Conservation (phyloP, 208 protist species). For the Acanthamoeba castellanii region DNA sequence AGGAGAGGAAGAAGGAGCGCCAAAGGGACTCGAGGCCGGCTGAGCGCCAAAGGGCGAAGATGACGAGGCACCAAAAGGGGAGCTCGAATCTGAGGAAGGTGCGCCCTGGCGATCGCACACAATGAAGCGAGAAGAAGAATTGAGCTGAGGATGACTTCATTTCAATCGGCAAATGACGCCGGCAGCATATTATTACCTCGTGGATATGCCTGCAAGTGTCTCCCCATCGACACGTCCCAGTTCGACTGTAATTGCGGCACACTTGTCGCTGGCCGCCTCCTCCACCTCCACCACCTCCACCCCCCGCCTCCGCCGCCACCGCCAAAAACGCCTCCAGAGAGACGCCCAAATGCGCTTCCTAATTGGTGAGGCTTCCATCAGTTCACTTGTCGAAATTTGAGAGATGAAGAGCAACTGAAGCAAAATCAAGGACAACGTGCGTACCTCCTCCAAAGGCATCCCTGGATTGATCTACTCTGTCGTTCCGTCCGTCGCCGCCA, state of each 20-base stretch:
- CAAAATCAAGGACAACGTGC: neutral
- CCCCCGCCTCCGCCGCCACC: neutral
- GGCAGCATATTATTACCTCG: neutral
- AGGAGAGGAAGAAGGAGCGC: conserved; percentile 10
- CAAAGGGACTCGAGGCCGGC: neutral
- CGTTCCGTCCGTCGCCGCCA: neutral
- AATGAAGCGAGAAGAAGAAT: neutral
- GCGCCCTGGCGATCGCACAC: neutral
- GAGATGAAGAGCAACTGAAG: neutral
- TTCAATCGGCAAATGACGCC: too few species aligned
- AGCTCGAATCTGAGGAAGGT: neutral
- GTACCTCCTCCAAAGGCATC: conserved; percentile 39
- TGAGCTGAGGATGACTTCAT: neutral
- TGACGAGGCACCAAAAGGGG: neutral
- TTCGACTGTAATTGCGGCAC: conserved; percentile 16
- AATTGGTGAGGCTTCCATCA: neutral
- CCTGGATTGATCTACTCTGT: neutral
- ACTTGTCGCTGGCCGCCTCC: neutral
- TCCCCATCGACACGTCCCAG: conserved; percentile 1
- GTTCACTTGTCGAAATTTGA: neutral
- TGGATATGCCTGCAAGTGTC: conserved; percentile 30
- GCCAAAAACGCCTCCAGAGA: neutral
- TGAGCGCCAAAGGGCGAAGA: neutral
- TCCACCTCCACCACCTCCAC: neutral
- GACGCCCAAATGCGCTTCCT: neutral